A percentile compares a stretch with the other conserved stretches of the same genome.
Conservation (phyloP, 495 filamentous ascomycete species). For the Annulohypoxylon nitens region DNA sequence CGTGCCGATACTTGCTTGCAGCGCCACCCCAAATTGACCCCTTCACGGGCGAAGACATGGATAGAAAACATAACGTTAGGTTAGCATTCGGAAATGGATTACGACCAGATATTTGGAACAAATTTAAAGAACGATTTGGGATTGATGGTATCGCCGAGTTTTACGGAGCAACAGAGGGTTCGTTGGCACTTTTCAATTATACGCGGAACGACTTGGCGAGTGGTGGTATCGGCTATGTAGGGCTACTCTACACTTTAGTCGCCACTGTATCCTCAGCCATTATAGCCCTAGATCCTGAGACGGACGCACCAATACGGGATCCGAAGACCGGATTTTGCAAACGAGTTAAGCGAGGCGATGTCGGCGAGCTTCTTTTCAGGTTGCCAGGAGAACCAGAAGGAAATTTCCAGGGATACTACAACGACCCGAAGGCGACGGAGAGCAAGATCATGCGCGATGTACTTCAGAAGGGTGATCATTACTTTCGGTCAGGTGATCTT, state of each 20-base stretch:
- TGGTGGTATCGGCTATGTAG: conserved; percentile 87
- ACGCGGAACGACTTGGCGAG: conserved; percentile 79
- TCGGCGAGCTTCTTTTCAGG: conserved; percentile 84
- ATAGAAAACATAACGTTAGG: conserved; percentile 81
- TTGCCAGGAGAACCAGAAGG: conserved; percentile 76
- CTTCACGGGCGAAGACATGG: conserved; percentile 76
- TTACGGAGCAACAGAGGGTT: conserved; percentile 89
- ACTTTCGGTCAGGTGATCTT: conserved; percentile 89
- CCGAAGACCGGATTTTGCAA: conserved; percentile 79
- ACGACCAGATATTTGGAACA: conserved; percentile 91
- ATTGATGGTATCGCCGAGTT: conserved; percentile 88
- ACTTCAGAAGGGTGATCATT: conserved; percentile 83
- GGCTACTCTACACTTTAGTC: conserved; percentile 69
- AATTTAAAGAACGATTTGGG: conserved; percentile 88
- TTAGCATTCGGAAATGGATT: conserved; percentile 94
- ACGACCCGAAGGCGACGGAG: conserved; percentile 78
- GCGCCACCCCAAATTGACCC: conserved; percentile 74
- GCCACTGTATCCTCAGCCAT: conserved; percentile 66
- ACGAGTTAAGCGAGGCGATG: conserved; percentile 68
- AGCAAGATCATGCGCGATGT: conserved; percentile 86
- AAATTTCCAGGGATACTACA: conserved; percentile 89
- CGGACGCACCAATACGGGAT: conserved; percentile 77
- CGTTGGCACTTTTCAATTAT: conserved; percentile 78
- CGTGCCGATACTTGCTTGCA: conserved; percentile 87
- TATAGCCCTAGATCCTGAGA: conserved; percentile 79